Base-by-base conservation (phyloP, 2,329 filamentous ascomycete genomes). In the Colletotrichum sp. region DNA sequence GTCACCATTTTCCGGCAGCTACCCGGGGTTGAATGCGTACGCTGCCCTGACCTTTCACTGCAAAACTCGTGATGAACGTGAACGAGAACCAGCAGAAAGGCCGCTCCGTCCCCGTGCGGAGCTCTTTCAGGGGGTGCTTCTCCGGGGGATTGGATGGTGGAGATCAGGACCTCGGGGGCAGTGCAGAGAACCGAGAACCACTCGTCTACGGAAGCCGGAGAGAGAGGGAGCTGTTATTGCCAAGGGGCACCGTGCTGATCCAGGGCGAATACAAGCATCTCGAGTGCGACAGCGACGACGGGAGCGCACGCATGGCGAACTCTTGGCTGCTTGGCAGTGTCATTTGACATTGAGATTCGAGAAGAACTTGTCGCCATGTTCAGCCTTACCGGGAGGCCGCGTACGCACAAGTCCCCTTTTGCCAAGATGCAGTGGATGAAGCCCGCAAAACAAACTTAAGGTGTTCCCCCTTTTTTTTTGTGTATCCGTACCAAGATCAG, bases 341-440 rank as follows among this genome's bases (percentile, higher is more conserved):
- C 1, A 64, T 15, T 44, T 69, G 36, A 9, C 49, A 7, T 24
- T 24, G 44, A 13, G 4, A 21, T 52, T 52, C 44, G 44, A 52
- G 44, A 69, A 34, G 30, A 18, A 32, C 32, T 32, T 32, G 32
- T 32, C 32, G 32, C 32, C 26, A 28, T 34, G 15, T 70, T 57
- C 71, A 73, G 71, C 71, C 71, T 57, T 73, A 73, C 57, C 30
- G 44, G 71, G 66, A 57, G n/a, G 57, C 26, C 28, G 32, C 34
- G 44, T 21, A 52, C 44, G 44, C 44, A 13, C 10, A 52, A 5
- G 44, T 52, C 44, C 44, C 10, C 44, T 24, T 30, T 70, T 70
- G 71, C 52, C 66, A 70, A 57, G 44, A 63, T 7, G 32, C 13
- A 67, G 30, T 70, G 32, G 32, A 32, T 63, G 60, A 36, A 34